Evolutionary conservation across 768 basidiomycete species (phyloP).

Genomic region (Lyophyllum decastes): DNA sequence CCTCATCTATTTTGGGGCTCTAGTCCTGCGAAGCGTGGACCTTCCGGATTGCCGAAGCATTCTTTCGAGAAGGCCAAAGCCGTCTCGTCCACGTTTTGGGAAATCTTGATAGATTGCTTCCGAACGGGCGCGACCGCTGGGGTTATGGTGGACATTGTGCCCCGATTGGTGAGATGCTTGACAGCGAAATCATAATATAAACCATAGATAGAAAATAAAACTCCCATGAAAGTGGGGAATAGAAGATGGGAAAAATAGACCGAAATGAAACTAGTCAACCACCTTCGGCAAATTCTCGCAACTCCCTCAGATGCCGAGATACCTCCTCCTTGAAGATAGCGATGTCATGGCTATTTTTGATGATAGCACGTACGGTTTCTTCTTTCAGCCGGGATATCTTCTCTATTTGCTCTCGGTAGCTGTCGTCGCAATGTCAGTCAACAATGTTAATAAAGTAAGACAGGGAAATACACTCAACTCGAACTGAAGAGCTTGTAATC

Average conservation of each 20-base stretch:
- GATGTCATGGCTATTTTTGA: slow-evolving; percentile 84
- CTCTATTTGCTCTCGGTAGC: slow-evolving; percentile 79
- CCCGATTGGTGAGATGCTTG: background rate
- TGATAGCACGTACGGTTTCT: slow-evolving; percentile 77
- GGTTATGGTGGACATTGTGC: background rate
- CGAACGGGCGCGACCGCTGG: background rate
- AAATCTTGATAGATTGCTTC: background rate
- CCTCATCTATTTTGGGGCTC: background rate
- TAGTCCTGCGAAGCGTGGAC: background rate
- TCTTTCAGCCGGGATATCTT: slow-evolving; percentile 75
- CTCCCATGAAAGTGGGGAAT: background rate
- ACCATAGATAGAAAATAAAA: slow-evolving; percentile 1
- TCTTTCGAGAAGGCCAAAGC: background rate
- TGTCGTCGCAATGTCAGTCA: slow-evolving; percentile 27
- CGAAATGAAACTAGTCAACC: background rate
- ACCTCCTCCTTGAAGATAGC: slow-evolving; percentile 81
- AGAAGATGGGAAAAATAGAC: background rate
- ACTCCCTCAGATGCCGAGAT: slow-evolving; percentile 65
- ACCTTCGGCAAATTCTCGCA: slow-evolving; percentile 64
- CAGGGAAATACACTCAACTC: slow-evolving; percentile 46
- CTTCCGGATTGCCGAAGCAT: background rate
- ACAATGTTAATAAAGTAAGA: background rate
- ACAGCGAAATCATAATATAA: slow-evolving; percentile 2
- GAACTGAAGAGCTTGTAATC: slow-evolving; percentile 75
- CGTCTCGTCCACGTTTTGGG: background rate